A percentile compares a stretch with the other conserved stretches of the same genome.
These are phyloP conservation scores for Nissolia schottii DNA, from an alignment of 306 rosid species.

Conservation along the genomic window DNA sequence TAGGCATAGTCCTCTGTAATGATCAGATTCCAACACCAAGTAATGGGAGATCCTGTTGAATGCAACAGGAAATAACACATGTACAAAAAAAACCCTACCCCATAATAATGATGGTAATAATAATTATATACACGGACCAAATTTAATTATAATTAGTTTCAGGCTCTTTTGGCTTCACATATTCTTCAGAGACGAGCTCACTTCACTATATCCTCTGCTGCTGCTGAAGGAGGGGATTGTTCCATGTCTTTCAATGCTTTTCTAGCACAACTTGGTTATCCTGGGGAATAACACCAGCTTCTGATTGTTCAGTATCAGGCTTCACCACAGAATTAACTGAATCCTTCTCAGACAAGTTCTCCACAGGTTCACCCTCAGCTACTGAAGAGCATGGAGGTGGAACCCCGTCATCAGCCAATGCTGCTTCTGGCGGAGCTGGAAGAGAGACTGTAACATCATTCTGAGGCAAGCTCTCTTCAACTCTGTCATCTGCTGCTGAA, in stretches of 20 bases:
- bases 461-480: background rate
- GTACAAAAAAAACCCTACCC: conserved; percentile 15
- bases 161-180: background rate
- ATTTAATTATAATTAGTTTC: conserved; percentile 20
- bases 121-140: conserved; percentile 12
- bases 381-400: conserved; percentile 17
- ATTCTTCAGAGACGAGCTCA: conserved; percentile 1
- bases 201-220: background rate
- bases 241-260: conserved; percentile 13
- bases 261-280: conserved; percentile 5
- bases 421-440: conserved; percentile 9
- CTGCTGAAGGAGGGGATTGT: background rate
- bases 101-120: background rate
- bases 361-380: conserved; percentile 22
- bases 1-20: background rate
- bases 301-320: conserved; percentile 23
- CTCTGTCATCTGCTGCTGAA: background rate
- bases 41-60: background rate
- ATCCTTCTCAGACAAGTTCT: conserved; percentile 28
- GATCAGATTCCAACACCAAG: background rate
- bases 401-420: background rate
- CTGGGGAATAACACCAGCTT: conserved; percentile 15
- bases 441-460: background rate
- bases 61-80: conserved; percentile 7
- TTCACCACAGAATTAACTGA: background rate